Percentiles rank a stretch among this genome's conserved stretches.
phyloP scores from a whole-genome alignment of 129 eudicot genomes.

The Mikania micrantha region DNA sequence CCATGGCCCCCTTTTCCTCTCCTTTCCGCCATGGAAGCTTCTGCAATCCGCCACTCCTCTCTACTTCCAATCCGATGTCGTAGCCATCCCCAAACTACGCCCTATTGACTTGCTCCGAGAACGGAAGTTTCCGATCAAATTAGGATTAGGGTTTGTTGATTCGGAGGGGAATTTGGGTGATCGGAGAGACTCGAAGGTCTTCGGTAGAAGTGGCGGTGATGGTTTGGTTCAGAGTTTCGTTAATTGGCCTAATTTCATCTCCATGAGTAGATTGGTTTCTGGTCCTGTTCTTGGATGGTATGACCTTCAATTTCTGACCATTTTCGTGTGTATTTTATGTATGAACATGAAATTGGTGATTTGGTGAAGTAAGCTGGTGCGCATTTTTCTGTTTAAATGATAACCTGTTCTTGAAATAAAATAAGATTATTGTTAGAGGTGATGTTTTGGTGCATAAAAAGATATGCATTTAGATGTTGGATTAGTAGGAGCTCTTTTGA shows the following conservation, averaged over 20 bases:
- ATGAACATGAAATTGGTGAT: background rate
- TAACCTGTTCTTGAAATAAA: background rate
- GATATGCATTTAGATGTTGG: background rate
- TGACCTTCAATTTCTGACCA: background rate
- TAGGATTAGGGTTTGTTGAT: slow-evolving; percentile 22
- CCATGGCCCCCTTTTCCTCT: slow-evolving; percentile 64
- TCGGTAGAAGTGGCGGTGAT: slow-evolving; percentile 2
- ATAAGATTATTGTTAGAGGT: too few species aligned
- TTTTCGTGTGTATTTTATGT: background rate
- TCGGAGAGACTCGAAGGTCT: slow-evolving; percentile 2
- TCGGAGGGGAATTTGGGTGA: slow-evolving; percentile 1
- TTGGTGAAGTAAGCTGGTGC: background rate
- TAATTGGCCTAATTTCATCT: slow-evolving; percentile 77
- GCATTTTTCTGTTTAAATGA: background rate
- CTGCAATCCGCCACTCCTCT: slow-evolving; percentile 70
- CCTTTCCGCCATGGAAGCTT: slow-evolving; percentile 65
- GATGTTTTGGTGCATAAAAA: background rate
- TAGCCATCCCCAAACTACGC: slow-evolving; percentile 31
- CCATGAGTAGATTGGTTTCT: slow-evolving; percentile 63
- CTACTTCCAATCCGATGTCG: slow-evolving; percentile 46
- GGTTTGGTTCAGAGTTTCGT: slow-evolving; percentile 42
- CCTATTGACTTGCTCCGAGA: slow-evolving; percentile 33
- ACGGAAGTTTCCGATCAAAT: slow-evolving; percentile 27
- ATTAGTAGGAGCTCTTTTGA: background rate
- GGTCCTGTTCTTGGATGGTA: slow-evolving; percentile 94